phyloP scores from a whole-genome alignment of 495 filamentous ascomycete genomes.

The Talaromyces borbonicus region DNA sequence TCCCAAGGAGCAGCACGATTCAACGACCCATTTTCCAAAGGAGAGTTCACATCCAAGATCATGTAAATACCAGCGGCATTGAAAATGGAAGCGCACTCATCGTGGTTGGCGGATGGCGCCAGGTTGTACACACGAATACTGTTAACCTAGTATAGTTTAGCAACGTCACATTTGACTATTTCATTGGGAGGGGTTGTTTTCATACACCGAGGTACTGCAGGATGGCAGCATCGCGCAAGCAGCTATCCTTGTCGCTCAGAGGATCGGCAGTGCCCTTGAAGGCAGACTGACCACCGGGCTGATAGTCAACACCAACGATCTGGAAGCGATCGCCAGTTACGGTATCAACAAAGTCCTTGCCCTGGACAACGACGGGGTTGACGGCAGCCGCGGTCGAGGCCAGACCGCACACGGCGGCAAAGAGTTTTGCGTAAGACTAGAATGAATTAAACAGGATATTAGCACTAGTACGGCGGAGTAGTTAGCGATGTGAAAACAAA shows the following conservation, averaged over 20 bases:
- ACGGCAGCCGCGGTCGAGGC: slow-evolving; percentile 54
- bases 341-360: slow-evolving; percentile 75
- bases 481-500: background rate
- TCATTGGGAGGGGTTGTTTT: background rate
- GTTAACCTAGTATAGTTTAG: slow-evolving; percentile 48
- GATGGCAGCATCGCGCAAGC: slow-evolving; percentile 83
- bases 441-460: background rate
- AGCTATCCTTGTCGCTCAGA: slow-evolving; percentile 61
- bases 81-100: slow-evolving; percentile 85
- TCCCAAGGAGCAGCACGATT: slow-evolving; percentile 55
- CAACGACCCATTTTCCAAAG: slow-evolving; percentile 65
- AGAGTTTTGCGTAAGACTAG: slow-evolving; percentile 26
- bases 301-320: slow-evolving; percentile 87
- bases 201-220: slow-evolving; percentile 71
- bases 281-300: slow-evolving; percentile 79
- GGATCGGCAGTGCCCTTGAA: slow-evolving; percentile 66
- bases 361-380: slow-evolving; percentile 59
- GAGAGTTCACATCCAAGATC: slow-evolving; percentile 79
- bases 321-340: slow-evolving; percentile 72
- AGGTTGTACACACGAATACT: slow-evolving; percentile 93
- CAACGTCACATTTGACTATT: background rate
- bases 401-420: slow-evolving; percentile 32
- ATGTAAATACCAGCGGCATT: slow-evolving; percentile 73
- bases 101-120: slow-evolving; percentile 73
- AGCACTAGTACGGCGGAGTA: background rate